Percentiles rank a stretch among this genome's conserved stretches.
Conservation (phyloP, 306 rosid genomes). For the Casuarina glauca region DNA sequence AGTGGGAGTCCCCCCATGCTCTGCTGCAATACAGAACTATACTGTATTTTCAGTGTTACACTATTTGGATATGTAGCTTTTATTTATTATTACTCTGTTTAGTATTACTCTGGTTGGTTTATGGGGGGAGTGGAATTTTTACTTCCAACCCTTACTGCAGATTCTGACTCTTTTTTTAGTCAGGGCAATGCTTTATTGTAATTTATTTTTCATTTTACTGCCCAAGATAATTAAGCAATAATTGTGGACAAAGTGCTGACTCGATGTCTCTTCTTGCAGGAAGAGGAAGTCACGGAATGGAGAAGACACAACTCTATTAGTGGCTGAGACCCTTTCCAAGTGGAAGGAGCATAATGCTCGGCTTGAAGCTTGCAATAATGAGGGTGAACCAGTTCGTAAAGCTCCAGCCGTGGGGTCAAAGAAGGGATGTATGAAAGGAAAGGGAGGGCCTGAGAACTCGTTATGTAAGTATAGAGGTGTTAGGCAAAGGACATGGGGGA, state of each 20-base stretch:
- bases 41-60: too few species aligned
- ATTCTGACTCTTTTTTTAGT: too few species aligned
- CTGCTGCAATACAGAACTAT: too few species aligned
- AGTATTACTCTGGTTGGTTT: too few species aligned
- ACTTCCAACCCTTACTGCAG: too few species aligned
- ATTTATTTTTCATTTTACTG: too few species aligned
- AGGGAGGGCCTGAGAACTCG: slow-evolving; percentile 90
- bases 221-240: too few species aligned
- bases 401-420: slow-evolving; percentile 81
- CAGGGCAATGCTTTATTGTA: not conserved
- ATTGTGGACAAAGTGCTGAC: slow-evolving; percentile 7
- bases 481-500: slow-evolving; percentile 97
- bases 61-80: too few species aligned
- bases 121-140: too few species aligned
- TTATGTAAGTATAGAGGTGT: slow-evolving; percentile 77
- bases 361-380: slow-evolving; percentile 32
- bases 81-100: too few species aligned
- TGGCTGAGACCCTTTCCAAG: slow-evolving; percentile 72
- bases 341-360: slow-evolving; percentile 62
- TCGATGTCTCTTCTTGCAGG: slow-evolving; percentile 38
- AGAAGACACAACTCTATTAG: slow-evolving; percentile 41
- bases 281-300: slow-evolving; percentile 74
- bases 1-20: too few species aligned
- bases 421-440: slow-evolving; percentile 99
- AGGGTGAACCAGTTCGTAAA: slow-evolving; percentile 37